phyloP scores from a whole-genome alignment of 2,329 filamentous ascomycete species.

The Didymella exigua region DNA sequence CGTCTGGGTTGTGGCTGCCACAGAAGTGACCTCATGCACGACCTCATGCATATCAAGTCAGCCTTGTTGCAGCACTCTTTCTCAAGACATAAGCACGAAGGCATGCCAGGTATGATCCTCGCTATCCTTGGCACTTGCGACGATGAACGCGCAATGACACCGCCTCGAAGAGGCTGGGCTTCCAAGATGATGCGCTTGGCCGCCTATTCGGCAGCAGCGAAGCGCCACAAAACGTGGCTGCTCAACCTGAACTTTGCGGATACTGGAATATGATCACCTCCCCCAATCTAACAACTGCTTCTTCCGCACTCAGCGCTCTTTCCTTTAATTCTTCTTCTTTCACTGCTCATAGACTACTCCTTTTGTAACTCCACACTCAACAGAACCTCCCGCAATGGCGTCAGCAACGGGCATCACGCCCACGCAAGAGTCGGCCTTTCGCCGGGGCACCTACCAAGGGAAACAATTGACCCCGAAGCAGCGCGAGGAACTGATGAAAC shows the following conservation, averaged over 20 bases:
- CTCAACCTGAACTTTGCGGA: conserved; percentile 28
- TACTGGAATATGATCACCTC: conserved; percentile 21
- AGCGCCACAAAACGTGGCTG: conserved; percentile 40
- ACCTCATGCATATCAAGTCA: conserved; percentile 2
- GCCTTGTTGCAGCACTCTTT: background rate
- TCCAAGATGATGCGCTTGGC: conserved; percentile 31
- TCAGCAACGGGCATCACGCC: conserved; percentile 38
- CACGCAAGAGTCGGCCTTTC: conserved; percentile 43
- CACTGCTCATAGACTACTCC: background rate
- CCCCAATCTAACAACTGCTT: conserved; percentile 11
- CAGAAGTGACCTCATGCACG: conserved; percentile 16
- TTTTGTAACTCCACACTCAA: conserved; percentile 11
- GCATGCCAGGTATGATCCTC: conserved; percentile 5
- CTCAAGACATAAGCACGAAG: conserved; percentile 9
- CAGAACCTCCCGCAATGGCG: conserved; percentile 36
- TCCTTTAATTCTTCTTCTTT: conserved; percentile 2
- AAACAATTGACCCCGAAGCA: conserved; percentile 52
- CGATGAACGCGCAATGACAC: conserved; percentile 40
- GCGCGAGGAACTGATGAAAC: conserved; percentile 58
- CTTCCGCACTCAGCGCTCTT: background rate
- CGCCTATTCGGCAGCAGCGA: conserved; percentile 31
- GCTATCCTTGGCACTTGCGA: conserved; percentile 29
- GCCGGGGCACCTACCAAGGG: conserved; percentile 45
- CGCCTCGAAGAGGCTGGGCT: conserved; percentile 39
- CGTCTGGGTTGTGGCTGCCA: conserved; percentile 10